Base-by-base conservation (phyloP, 768 basidiomycete species). In the Tulasnella sp. region DNA sequence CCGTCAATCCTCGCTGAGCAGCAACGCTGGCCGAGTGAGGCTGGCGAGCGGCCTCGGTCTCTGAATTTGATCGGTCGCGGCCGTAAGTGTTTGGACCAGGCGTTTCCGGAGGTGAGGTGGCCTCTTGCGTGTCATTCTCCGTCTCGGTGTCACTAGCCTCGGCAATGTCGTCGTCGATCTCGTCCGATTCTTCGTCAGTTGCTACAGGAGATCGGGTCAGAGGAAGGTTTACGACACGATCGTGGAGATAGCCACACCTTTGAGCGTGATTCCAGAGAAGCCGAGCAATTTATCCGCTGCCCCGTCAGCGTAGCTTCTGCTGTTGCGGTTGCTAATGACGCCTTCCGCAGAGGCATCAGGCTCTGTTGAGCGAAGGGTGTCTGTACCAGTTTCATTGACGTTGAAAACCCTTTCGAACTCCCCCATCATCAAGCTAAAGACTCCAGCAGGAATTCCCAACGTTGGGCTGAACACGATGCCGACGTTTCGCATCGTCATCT, bases 391-490 rank as follows among this genome's bases (percentile, higher is more conserved):
- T 0, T 75, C 79, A 79, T 88, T 90, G 72, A 94, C 93, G 80
- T 94, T 95, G 86, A 97, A 97, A 29, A 97, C 95, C 19, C 90
- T 88, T 79, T 93, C 94, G 84, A 96, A 98, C 82, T 97, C 94
- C 76, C 90, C 91, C 38, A 99, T 88, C 90, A 99, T 94, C 78
- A 97, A 84, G 81, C 93, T 95, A 83, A 99, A 96, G 58, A 98
- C 93, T 8, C 94, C 94, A 3, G 97, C 97, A n/a, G 97, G 97
- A 80, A 99, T 97, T 64, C 95, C 96, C 15, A 99, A 86, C 0
- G 97, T 99, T 1, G 97, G 97, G 79, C 95, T 96, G 84, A 99
- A 98, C 31, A 99, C 97, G 77, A 99, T 99, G 22, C 97, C 96
- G 36, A 99, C 94, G 82, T 99, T 99, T 67, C 97, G 90, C 89